Evolutionary conservation across 2,329 filamentous ascomycete genomes (phyloP).

Genomic region (Aspergillus felis): DNA sequence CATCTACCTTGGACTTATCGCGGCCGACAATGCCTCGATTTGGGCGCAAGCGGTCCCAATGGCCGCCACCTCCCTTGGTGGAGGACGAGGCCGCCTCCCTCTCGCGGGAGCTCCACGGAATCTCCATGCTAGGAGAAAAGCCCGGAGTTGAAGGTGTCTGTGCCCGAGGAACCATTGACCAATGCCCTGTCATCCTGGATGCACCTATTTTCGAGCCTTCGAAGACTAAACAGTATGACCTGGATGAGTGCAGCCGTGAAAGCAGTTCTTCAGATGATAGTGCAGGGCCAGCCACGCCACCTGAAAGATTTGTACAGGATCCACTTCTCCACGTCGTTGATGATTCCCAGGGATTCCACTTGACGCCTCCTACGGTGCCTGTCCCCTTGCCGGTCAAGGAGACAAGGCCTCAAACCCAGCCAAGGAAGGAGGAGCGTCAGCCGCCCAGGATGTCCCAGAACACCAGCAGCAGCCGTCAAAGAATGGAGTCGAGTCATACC

Average conservation of each 20-base stretch:
- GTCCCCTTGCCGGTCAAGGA: slow-evolving; percentile 1
- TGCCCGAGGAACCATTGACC: slow-evolving; percentile 40
- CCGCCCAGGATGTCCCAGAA: background rate
- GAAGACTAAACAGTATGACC: slow-evolving; percentile 6
- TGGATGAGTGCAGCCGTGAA: slow-evolving; percentile 13
- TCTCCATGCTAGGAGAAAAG: slow-evolving; percentile 26
- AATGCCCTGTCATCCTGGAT: slow-evolving; percentile 42
- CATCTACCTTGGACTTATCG: slow-evolving; percentile 6
- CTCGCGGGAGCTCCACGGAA: slow-evolving; percentile 36
- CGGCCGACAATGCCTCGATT: slow-evolving; percentile 19
- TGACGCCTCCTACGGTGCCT: slow-evolving; percentile 1
- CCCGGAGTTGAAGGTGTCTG: slow-evolving; percentile 31
- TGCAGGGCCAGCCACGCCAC: slow-evolving; percentile 24
- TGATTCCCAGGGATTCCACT: slow-evolving; percentile 3
- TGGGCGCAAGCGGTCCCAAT: slow-evolving; percentile 28
- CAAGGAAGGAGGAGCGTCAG: background rate
- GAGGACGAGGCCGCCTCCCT: slow-evolving; percentile 44
- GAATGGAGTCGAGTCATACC: background rate
- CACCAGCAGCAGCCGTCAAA: background rate
- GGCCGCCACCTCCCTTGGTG: slow-evolving; percentile 43
- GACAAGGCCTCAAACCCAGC: slow-evolving; percentile 1
- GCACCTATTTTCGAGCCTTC: slow-evolving; percentile 13
- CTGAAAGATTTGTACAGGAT: slow-evolving; percentile 15
- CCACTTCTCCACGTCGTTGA: slow-evolving; percentile 7
- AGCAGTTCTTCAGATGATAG: slow-evolving; percentile 27